Base-by-base conservation (phyloP, 78 protist species). In the Parvularia atlantis region DNA sequence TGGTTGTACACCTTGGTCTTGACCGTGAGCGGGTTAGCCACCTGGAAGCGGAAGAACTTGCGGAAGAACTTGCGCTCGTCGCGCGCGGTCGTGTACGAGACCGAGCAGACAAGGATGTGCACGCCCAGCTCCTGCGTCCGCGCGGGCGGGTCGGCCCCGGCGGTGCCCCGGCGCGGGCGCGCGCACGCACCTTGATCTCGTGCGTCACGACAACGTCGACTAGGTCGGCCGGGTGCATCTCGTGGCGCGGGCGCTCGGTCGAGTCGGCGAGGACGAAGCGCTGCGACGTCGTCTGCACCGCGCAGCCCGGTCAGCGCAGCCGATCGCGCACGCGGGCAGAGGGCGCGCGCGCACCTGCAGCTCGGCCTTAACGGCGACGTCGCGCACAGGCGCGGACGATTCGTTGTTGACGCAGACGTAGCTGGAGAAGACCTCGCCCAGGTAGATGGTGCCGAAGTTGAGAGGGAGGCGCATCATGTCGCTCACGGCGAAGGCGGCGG, bases 131-230 rank as follows among this genome's bases (percentile, higher is more conserved):
- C n/a, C n/a, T n/a, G n/a, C n/a, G n/a, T n/a, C n/a, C n/a, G n/a
- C n/a, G n/a, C n/a, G n/a, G n/a, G n/a, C n/a, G n/a, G n/a, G n/a
- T n/a, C n/a, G n/a, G n/a, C n/a, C n/a, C n/a, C n/a, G n/a, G n/a
- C n/a, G n/a, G n/a, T n/a, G n/a, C n/a, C n/a, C n/a, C n/a, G n/a
- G n/a, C n/a, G n/a, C n/a, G n/a, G n/a, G n/a, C n/a, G n/a, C n/a
- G n/a, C n/a, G n/a, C n/a, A n/a, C n/a, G 52, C 57, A 52, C 73
- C 61, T 68, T 68, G 20, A 68, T 62, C 41, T 68, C 73, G 57
- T 68, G 73, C 22, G 57, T 39, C 35, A 68, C 73, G 41, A 68
- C 48, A 13, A 50, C 30, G 30, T 68, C 73, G 19, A 68, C 35
- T 24, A 60, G 48, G 59, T 44, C 13, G 50, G 50, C 50, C 13